Base-by-base conservation (phyloP, 169 alveolate species). In the Nephromyces sp. region DNA sequence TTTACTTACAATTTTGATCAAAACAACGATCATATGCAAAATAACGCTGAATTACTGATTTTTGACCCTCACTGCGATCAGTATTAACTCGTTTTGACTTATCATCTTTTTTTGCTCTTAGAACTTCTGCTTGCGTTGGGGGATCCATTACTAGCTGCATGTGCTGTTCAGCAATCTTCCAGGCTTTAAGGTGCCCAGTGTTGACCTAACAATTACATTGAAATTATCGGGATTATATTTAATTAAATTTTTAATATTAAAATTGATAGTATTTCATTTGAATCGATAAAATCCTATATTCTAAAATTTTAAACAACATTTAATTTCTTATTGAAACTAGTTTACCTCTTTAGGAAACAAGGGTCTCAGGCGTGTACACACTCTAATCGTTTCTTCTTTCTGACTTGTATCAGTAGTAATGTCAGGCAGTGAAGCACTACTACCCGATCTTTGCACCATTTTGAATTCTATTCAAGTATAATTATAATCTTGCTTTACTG, bases 351-450 rank as follows among this genome's bases (percentile, higher is more conserved):
- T 84, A 2, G 82, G 83, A 65, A 84, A 84, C 33, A 84, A 84
- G 22, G 90, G 90, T 52, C 90, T 74, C 79, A 84, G 79, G 52
- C 90, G 85, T 62, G 87, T 81, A 68, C 87, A 81, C 53, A 84
- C 90, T 63, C 90, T 61, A 64, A 84, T 81, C 32, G 84, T 76
- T 70, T 84, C 90, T 53, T 84, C 90, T 72, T 77, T 66, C 64
- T 80, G 77, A 67, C 78, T 75, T 65, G 88, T 67, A 43, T 79
- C 88, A 43, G 63, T 70, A 2, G n/a, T 15, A 15, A 62, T 32
- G n/a, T 68, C 72, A 43, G 57, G 57, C 57, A 43, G n/a, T 43
- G 57, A 43, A n/a, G 15, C n/a, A 43, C 57, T 43, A n/a, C 57
- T 43, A 15, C n/a, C n/a, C n/a, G n/a, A n/a, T n/a, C n/a, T n/a